These are phyloP conservation scores for Barnettozyma hawaiiensis DNA, from an alignment of 1,139 yeast genomes.

Conservation along the genomic window DNA sequence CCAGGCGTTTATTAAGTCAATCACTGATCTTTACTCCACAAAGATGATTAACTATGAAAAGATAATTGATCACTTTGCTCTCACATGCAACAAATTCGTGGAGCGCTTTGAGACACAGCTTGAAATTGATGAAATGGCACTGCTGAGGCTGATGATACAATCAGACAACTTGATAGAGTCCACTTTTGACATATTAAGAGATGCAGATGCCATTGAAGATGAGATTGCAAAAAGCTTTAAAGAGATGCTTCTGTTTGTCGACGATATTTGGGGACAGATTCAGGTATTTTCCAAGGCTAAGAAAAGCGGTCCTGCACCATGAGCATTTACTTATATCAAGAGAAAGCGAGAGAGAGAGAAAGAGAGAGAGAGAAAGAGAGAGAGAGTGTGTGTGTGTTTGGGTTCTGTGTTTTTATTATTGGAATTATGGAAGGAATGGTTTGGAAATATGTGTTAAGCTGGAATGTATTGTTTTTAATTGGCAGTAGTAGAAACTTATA, in stretches of 20 bases:
- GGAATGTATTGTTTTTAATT: no score
- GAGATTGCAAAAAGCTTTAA: slow-evolving; percentile 11
- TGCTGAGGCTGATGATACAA: slow-evolving; percentile 8
- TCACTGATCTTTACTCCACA: neutral
- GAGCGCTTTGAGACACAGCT: slow-evolving; percentile 11
- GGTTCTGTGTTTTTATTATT: neutral
- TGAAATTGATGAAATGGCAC: slow-evolving; percentile 10
- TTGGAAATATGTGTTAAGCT: neutral
- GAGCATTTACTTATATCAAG: no score
- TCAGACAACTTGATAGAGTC: slow-evolving; percentile 8
- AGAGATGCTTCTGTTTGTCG: slow-evolving; percentile 8
- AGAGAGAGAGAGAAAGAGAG: no score
- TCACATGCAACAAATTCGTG: slow-evolving; percentile 9
- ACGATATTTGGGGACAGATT: slow-evolving; percentile 6
- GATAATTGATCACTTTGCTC: neutral
- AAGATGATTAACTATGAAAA: neutral
- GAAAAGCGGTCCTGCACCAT: neutral
- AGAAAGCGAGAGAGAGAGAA: no score
- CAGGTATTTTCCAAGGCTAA: neutral
- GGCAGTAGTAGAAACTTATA: neutral
- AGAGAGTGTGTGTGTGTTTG: no score
- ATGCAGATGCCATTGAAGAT: slow-evolving; percentile 13
- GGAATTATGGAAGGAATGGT: neutral
- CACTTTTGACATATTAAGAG: slow-evolving; percentile 11
- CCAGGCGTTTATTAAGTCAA: neutral